Evolutionary conservation across 495 filamentous ascomycete species (phyloP).

Genomic region (Lophiostoma macrostomum): DNA sequence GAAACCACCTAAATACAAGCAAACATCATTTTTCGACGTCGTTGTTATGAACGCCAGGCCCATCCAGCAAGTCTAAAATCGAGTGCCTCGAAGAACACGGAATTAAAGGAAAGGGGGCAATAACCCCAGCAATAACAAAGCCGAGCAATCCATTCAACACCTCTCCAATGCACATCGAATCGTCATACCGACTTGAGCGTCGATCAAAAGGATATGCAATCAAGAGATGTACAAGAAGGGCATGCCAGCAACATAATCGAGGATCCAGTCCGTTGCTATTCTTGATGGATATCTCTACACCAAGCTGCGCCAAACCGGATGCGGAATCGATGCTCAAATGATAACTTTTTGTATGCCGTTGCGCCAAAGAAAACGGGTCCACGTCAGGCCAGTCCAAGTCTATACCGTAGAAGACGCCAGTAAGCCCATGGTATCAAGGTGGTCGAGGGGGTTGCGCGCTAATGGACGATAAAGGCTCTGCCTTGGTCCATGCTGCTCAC

Average conservation of each 20-base stretch:
- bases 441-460: neutral
- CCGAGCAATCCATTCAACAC: slow-evolving; percentile 13
- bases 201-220: slow-evolving; percentile 23
- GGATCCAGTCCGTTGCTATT: slow-evolving; percentile 14
- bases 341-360: slow-evolving; percentile 9
- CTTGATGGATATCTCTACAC: slow-evolving; percentile 7
- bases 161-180: slow-evolving; percentile 26
- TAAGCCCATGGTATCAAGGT: neutral
- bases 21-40: no score
- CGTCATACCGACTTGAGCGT: slow-evolving; percentile 15
- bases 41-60: no score
- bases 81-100: no score
- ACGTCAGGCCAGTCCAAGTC: neutral
- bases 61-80: no score
- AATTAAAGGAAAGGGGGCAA: no score
- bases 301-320: slow-evolving; percentile 12
- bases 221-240: slow-evolving; percentile 23
- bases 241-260: slow-evolving; percentile 10
- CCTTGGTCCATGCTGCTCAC: neutral
- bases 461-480: neutral
- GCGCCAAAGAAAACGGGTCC: slow-evolving; percentile 2
- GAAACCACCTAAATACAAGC: no score
- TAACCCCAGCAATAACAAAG: no score
- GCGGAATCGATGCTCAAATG: slow-evolving; percentile 15
- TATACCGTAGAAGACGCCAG: slow-evolving; percentile 1